Percentiles rank a stretch among this genome's conserved stretches.
Evolutionary conservation across 768 basidiomycete genomes (phyloP).

Genomic region (Astraeus odoratus): DNA sequence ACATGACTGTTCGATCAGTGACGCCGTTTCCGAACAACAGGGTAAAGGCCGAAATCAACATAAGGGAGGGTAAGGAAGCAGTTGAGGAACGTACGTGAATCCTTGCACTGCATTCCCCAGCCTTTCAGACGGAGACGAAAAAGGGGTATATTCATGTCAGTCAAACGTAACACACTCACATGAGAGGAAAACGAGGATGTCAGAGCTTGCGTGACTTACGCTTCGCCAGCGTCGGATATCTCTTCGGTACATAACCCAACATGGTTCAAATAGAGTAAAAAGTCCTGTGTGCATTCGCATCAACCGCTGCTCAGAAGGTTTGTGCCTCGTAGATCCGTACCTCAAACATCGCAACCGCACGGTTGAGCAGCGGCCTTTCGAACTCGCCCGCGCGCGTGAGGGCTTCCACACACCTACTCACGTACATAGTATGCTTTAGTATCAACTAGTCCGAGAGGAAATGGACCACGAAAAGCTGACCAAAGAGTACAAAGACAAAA

Average conservation of each 20-base stretch:
- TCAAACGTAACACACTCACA: no score
- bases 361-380: slow-evolving; percentile 56
- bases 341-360: slow-evolving; percentile 86
- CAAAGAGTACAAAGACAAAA: slow-evolving; percentile 87
- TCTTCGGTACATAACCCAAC: slow-evolving; percentile 84
- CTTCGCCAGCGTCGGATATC: slow-evolving; percentile 80
- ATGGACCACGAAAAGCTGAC: slow-evolving; percentile 29
- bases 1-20: slow-evolving; percentile 51
- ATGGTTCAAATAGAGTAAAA: slow-evolving; percentile 79
- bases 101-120: slow-evolving; percentile 87
- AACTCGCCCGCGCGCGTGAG: slow-evolving; percentile 82
- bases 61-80: background rate
- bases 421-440: background rate
- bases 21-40: no score
- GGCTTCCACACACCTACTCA: slow-evolving; percentile 86
- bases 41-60: no score
- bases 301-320: background rate
- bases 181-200: background rate
- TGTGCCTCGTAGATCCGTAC: slow-evolving; percentile 32
- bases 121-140: slow-evolving; percentile 36
- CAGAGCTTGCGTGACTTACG: slow-evolving; percentile 36
- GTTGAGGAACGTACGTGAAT: slow-evolving; percentile 83
- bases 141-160: no score
- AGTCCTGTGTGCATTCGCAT: slow-evolving; percentile 42
- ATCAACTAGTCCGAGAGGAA: background rate